Evolutionary conservation across 2,329 filamentous ascomycete species (phyloP).

Genomic region (Bipolaris zeicola): DNA sequence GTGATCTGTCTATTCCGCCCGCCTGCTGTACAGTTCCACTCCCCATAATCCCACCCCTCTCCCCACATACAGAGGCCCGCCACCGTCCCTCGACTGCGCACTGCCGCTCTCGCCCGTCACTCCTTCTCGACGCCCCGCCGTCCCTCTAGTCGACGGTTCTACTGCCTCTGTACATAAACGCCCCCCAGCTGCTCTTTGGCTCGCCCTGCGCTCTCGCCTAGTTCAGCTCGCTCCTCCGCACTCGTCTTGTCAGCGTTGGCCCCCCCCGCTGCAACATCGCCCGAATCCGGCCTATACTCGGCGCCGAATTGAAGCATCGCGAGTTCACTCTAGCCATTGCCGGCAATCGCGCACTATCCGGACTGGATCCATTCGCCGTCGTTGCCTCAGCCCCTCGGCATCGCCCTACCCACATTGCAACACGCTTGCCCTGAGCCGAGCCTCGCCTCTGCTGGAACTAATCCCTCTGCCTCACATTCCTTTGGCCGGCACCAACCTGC

Average conservation of each 20-base stretch:
- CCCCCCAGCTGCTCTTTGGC: slow-evolving; percentile 1
- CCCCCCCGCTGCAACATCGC: slow-evolving; percentile 14
- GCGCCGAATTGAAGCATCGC: slow-evolving; percentile 8
- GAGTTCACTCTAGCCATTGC: not conserved
- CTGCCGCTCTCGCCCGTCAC: slow-evolving; percentile 28
- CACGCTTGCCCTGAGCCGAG: slow-evolving; percentile 25
- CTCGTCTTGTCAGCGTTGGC: slow-evolving; percentile 6
- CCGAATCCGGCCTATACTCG: slow-evolving; percentile 25
- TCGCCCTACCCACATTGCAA: slow-evolving; percentile 30
- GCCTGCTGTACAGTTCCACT: slow-evolving; percentile 30
- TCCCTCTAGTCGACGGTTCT: slow-evolving; percentile 19
- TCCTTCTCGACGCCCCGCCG: slow-evolving; percentile 30
- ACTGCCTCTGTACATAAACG: slow-evolving; percentile 17
- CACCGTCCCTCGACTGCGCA: slow-evolving; percentile 18
- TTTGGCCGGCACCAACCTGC: slow-evolving; percentile 50
- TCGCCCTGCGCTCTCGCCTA: slow-evolving; percentile 3
- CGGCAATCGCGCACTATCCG: slow-evolving; percentile 25
- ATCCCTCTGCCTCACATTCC: slow-evolving; percentile 46
- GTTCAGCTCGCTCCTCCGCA: slow-evolving; percentile 10
- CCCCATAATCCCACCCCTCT: slow-evolving; percentile 37
- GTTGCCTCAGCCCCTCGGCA: slow-evolving; percentile 15
- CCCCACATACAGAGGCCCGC: slow-evolving; percentile 3
- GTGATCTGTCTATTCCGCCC: slow-evolving; percentile 48
- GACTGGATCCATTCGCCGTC: slow-evolving; percentile 34
- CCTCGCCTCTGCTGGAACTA: slow-evolving; percentile 41